A percentile compares a stretch with the other conserved stretches of the same genome.
These are phyloP conservation scores for Saposhnikovia divaricata DNA, from an alignment of 129 eudicot genomes.

Conservation along the genomic window DNA sequence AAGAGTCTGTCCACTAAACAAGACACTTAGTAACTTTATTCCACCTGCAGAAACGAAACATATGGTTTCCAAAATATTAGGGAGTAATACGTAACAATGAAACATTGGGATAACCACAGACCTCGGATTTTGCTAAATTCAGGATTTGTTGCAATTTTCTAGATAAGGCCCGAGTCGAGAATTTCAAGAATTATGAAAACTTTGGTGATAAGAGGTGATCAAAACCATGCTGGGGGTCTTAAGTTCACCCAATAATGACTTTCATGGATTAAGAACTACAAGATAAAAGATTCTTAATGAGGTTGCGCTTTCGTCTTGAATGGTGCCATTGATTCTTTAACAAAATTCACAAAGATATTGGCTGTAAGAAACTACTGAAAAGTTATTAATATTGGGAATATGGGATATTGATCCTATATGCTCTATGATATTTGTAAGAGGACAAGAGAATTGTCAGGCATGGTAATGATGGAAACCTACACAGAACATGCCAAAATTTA, in stretches of 20 bases:
- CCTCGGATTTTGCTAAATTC: background rate
- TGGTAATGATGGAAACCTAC: background rate
- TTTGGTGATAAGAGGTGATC: background rate
- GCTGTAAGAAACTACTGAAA: background rate
- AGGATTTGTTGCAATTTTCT: background rate
- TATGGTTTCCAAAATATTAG: background rate
- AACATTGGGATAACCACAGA: background rate
- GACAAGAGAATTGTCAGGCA: background rate
- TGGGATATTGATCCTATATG: background rate
- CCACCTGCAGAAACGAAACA: background rate
- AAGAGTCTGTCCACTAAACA: background rate
- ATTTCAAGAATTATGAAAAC: too few species aligned
- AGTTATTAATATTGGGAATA: background rate
- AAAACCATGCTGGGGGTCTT: background rate
- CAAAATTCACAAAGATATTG: background rate
- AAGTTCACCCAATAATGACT: background rate
- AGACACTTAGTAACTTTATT: background rate
- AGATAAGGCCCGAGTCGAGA: background rate
- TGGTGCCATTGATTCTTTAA: background rate
- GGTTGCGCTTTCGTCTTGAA: background rate
- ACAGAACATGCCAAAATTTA: background rate
- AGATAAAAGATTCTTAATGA: background rate
- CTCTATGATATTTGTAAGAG: background rate
- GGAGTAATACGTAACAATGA: background rate
- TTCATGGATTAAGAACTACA: background rate